These are phyloP conservation scores for Macrocystidia cucumis DNA, from an alignment of 1,284 basidiomycete genomes.

Conservation along the genomic window DNA sequence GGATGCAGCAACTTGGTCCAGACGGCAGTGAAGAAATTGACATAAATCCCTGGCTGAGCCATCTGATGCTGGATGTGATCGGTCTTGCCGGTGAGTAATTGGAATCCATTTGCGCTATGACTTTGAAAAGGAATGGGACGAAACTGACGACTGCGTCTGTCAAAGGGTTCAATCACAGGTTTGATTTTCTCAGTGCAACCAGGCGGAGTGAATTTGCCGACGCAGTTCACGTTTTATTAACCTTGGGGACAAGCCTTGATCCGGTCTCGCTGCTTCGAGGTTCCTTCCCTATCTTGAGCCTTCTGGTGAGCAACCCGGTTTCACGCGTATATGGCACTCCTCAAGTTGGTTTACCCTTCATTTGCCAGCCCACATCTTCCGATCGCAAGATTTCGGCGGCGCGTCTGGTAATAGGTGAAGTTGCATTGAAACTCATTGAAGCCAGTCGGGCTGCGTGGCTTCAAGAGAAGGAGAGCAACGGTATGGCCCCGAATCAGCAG, in stretches of 20 bases:
- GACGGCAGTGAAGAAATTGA: conserved; percentile 30
- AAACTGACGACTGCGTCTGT: conserved; percentile 1
- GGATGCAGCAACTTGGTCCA: conserved; percentile 25
- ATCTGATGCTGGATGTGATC: conserved; percentile 61
- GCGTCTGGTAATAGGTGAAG: too few relatives aligned
- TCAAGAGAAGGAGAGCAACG: too few relatives aligned
- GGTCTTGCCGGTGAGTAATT: conserved; percentile 46
- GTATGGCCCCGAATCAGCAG: too few relatives aligned
- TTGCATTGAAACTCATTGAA: too few relatives aligned
- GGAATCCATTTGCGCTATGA: not conserved
- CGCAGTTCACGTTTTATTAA: conserved; percentile 39
- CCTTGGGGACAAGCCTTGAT: conserved; percentile 14
- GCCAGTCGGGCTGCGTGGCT: too few relatives aligned
- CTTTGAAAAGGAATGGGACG: too few relatives aligned
- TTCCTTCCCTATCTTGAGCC: conserved; percentile 30
- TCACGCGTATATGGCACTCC: too few relatives aligned
- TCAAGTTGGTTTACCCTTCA: too few relatives aligned
- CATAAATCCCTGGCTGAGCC: conserved; percentile 45
- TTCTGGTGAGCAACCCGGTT: conserved; percentile 30
- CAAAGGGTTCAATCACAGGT: conserved; percentile 60
- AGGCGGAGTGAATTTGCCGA: conserved; percentile 37
- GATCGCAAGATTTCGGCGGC: too few relatives aligned
- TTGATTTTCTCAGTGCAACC: conserved; percentile 37
- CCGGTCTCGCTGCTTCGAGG: conserved; percentile 24
- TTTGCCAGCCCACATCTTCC: too few relatives aligned